Base-by-base conservation (phyloP, 495 filamentous ascomycete genomes). In the Elaphomyces granulatus region DNA sequence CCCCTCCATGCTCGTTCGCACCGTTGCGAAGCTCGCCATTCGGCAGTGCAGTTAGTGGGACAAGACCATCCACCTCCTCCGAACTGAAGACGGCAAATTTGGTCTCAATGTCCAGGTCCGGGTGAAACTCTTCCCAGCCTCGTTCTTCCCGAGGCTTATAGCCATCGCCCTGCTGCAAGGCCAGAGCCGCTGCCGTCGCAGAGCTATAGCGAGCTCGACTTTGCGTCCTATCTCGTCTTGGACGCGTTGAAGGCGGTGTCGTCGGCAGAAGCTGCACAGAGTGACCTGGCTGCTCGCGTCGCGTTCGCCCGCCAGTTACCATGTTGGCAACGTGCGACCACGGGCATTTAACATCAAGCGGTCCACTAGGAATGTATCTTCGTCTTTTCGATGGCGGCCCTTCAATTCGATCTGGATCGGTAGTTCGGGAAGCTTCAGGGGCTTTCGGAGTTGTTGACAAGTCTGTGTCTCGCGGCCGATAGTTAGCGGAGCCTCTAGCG, bases 81-180 rank as follows among this genome's bases (percentile, higher is more conserved):
- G 87, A 74, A 28, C 70, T 73, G 55, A 88, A 90, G 2, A 94
- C 66, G 30, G 75, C 74, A 36, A 96, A 77, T 14, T 67, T 72
- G 19, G 68, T 70, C 35, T 90, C 84, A 43, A 93, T 81, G 56
- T 96, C 87, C 23, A 99, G 71, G 49, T 94, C 81, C 9, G 81
- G 87, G 56, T 99, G 90, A 40, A 94, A 96, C 58, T 96, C 92
- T 50, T 92, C 84, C 82, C 87, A 99, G 10, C 83, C 82, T 40
- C 87, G 78, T 59, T 99, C 90, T 57, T 99, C 90, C 42, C 90
- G 71, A 2, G 90, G 90, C 54, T 99, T 96, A 60, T 94, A 95
- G 12, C 86, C 86, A 62, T 95, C 88, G 44, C 79, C 86, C 46
- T 88, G 82, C 36, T 84, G 84, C 17, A 85, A 73, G 17, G 85